A percentile compares a stretch with the other conserved stretches of the same genome.
Evolutionary conservation across 805 yeast genomes (phyloP).

Genomic region (Wickerhamiella nectarea): DNA sequence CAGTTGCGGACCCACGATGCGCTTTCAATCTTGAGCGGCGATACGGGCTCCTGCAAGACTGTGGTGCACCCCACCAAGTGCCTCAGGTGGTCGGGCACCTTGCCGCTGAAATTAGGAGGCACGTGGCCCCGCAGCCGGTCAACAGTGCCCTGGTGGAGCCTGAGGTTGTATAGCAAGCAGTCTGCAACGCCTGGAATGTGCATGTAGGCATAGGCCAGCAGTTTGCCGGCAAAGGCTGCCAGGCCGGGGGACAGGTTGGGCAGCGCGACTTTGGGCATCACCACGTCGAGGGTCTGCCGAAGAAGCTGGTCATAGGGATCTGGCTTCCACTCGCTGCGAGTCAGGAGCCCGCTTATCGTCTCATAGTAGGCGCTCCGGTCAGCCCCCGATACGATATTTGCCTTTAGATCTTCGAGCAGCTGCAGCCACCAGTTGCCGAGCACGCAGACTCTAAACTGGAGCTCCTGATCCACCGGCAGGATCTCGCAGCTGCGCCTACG

Average conservation of each 20-base stretch:
- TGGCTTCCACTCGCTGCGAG: slow-evolving; percentile 29
- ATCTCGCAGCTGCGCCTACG: slow-evolving; percentile 21
- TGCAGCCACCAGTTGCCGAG: slow-evolving; percentile 30
- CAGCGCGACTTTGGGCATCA: slow-evolving; percentile 35
- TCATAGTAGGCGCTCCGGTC: slow-evolving; percentile 31
- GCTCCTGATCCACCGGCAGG: slow-evolving; percentile 15
- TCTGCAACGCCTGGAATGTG: slow-evolving; percentile 41
- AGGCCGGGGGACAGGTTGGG: slow-evolving; percentile 43
- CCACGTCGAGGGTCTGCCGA: slow-evolving; percentile 39
- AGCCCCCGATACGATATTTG: slow-evolving; percentile 22
- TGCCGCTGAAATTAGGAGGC: not conserved
- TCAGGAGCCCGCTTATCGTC: slow-evolving; percentile 27
- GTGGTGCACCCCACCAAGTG: slow-evolving; percentile 17
- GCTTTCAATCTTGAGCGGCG: slow-evolving; percentile 17
- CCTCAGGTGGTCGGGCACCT: slow-evolving; percentile 22
- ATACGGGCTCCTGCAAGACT: slow-evolving; percentile 3
- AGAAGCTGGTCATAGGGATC: slow-evolving; percentile 24
- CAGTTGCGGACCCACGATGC: slow-evolving; percentile 29
- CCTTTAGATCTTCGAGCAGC: slow-evolving; percentile 23
- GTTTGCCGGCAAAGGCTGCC: slow-evolving; percentile 56
- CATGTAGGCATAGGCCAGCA: slow-evolving; percentile 50
- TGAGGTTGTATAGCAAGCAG: slow-evolving; percentile 26
- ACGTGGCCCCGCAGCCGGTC: slow-evolving; percentile 16
- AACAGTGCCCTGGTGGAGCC: slow-evolving; percentile 20
- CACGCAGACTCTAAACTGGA: slow-evolving; percentile 19